Base-by-base conservation (phyloP, 1,284 basidiomycete genomes). In the Ustilago nuda region DNA sequence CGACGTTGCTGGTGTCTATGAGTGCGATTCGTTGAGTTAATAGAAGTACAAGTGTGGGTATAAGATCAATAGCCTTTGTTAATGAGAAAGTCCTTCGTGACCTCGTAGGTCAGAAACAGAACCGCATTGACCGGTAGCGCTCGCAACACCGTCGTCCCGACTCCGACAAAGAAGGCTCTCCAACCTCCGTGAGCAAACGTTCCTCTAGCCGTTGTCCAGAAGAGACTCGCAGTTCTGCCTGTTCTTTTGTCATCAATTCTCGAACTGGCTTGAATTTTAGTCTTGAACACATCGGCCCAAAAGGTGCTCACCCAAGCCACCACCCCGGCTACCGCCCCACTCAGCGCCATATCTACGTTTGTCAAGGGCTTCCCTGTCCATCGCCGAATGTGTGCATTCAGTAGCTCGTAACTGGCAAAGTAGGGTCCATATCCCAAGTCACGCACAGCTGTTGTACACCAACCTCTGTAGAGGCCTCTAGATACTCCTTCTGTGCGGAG, bases 281-380 rank as follows among this genome's bases (percentile, higher is more conserved):
- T 84, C 66, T 84, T 84, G 75, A 84, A 52, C 27, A 78, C 78
- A 56, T 84, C 82, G 13, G 73, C 76, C 71, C 79, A 79, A 58
- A 83, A 84, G 4, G 82, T 84, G 56, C 72, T 76, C 3, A 82
- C 32, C 82, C 82, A 84, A 2, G 67, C 82, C 6, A 84, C 66
- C 5, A 83, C 68, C 9, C 82, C 82, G 0, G 82, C 82, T 5
- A 80, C 15, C 0, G 72, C 82, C 2, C 82, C 82, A 17, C 80
- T 74, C 13, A 81, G 17, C 9, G 82, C 81, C 54, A 82, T 64
- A 35, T 83, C 81, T 3, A 71, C 12, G 37, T 73, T 74, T 45
- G 39, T 65, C 23, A 78, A 58, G 7, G 62, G 63, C 11, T 50
- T 36, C 0, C 53, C 57, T 8, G 60, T 61, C 2, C n/a, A 57